These are phyloP conservation scores for Cordyceps militaris DNA, from an alignment of 2,329 filamentous ascomycete genomes.

Conservation along the genomic window DNA sequence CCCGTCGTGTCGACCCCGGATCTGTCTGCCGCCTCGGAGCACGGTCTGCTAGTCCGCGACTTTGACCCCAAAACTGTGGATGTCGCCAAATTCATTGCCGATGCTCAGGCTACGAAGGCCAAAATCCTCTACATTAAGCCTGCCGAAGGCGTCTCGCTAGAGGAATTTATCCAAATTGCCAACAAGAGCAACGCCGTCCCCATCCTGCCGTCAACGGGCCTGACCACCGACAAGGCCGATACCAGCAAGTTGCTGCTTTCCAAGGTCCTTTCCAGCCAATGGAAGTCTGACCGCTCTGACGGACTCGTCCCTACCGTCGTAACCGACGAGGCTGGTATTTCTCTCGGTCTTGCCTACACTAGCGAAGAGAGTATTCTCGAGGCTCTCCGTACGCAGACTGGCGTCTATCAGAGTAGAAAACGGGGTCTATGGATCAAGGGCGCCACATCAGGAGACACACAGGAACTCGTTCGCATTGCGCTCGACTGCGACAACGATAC, in stretches of 20 bases:
- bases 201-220: conserved; percentile 61
- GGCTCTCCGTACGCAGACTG: conserved; percentile 67
- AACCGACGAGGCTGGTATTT: conserved; percentile 76
- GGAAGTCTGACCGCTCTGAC: conserved; percentile 75
- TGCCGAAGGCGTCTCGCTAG: conserved; percentile 37
- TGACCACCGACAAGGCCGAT: conserved; percentile 63
- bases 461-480: conserved; percentile 77
- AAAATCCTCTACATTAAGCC: conserved; percentile 46
- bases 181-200: conserved; percentile 55
- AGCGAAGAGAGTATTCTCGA: conserved; percentile 84
- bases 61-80: conserved; percentile 40
- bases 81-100: conserved; percentile 36
- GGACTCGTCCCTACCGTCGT: conserved; percentile 85
- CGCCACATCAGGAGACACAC: conserved; percentile 85
- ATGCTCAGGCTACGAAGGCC: conserved; percentile 38
- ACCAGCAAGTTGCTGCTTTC: conserved; percentile 51
- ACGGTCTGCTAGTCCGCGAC: conserved; percentile 45
- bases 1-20: conserved; percentile 42
- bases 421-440: conserved; percentile 96
- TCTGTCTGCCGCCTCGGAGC: conserved; percentile 38
- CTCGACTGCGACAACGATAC: conserved; percentile 94
- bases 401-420: conserved; percentile 95
- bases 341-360: conserved; percentile 88
- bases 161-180: conserved; percentile 40
- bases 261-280: conserved; percentile 65